Evolutionary conservation across 2,329 filamentous ascomycete species (phyloP), one percentile per base, ranked within the genome.

Genomic region (Cladophialophora exuberans): DNA sequence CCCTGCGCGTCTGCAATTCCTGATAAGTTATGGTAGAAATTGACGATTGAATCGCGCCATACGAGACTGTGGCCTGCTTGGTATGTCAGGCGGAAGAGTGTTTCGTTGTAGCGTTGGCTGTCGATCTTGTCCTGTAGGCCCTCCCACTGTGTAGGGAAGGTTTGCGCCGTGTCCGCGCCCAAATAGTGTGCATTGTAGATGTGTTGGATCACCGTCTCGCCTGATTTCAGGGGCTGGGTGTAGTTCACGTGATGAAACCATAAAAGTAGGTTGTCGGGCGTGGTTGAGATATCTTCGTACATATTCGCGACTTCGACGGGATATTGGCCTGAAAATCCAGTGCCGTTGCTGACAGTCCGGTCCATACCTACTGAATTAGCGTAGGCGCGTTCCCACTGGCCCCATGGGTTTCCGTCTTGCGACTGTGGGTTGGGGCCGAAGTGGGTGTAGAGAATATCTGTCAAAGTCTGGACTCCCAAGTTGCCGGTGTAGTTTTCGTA

Each of bases 221-320:
- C 83, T 0, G 79, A 83, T 7, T 83, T 76, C 1, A 89, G 76
- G 5, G 67, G 69, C 33, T 87, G 81, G 0, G 83, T 87, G 66
- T 87, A 90, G 3, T 80, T 79, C 0, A 89, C 84, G 64, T 90
- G 87, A 67, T 89, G 87, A 71, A 89, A 89, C 86, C 86, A 90
- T 2, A 89, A 73, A 2, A 89, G 69, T 1, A 89, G 72, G 18
- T 89, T 75, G 57, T 89, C 86, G 0, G 86, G 85, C 0, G 86
- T 89, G 0, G 81, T 85, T 11, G 80, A 77, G 15, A 83, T 72
- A 38, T 79, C 70, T 62, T 89, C 86, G 65, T 79, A 89, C 63
- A 73, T 68, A 2, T 72, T 67, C 0, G 82, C 81, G 0, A 89
- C 68, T 56, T 86, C 81, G 0, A 76, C 62, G 0, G 85, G 84